Conservation (phyloP, 257 asterid species). For the Jacaranda mimosifolia region DNA sequence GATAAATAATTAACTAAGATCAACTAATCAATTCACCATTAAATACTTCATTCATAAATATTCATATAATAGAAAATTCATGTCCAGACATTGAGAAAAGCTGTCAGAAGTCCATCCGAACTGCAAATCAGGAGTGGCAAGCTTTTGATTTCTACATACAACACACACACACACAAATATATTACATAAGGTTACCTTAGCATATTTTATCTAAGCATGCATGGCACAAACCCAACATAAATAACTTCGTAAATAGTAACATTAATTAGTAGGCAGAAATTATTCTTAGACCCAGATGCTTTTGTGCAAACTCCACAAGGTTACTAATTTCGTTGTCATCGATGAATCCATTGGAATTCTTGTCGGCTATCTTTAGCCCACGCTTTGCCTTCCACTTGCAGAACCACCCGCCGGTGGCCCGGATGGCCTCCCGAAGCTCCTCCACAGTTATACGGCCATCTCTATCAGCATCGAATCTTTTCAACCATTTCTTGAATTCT, state of each 20-base stretch:
- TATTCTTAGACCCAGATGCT: slow-evolving; percentile 39
- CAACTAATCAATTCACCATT: too few relatives aligned
- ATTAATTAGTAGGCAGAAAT: neutral
- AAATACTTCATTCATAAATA: too few relatives aligned
- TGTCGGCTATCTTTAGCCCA: slow-evolving; percentile 46
- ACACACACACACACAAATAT: too few relatives aligned
- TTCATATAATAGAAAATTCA: too few relatives aligned
- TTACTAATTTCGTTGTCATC: slow-evolving; percentile 44
- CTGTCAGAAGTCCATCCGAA: too few relatives aligned
- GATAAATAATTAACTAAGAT: too few relatives aligned
- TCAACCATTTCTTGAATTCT: slow-evolving; percentile 61
- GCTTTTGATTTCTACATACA: neutral
- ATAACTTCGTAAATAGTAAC: neutral
- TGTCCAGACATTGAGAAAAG: too few relatives aligned
- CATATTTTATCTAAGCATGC: too few relatives aligned
- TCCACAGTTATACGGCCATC: slow-evolving; percentile 46
- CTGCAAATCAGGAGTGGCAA: neutral
- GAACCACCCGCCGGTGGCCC: slow-evolving; percentile 45
- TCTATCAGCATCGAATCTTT: slow-evolving; percentile 38
- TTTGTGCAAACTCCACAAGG: slow-evolving; percentile 49
- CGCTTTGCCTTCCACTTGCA: slow-evolving; percentile 34
- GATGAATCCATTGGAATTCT: slow-evolving; percentile 45
- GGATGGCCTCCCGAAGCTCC: slow-evolving; percentile 51
- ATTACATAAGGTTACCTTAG: too few relatives aligned
- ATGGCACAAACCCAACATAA: neutral